Evolutionary conservation across 495 filamentous ascomycete species (phyloP).

Genomic region (Rostrohypoxylon terebratum): DNA sequence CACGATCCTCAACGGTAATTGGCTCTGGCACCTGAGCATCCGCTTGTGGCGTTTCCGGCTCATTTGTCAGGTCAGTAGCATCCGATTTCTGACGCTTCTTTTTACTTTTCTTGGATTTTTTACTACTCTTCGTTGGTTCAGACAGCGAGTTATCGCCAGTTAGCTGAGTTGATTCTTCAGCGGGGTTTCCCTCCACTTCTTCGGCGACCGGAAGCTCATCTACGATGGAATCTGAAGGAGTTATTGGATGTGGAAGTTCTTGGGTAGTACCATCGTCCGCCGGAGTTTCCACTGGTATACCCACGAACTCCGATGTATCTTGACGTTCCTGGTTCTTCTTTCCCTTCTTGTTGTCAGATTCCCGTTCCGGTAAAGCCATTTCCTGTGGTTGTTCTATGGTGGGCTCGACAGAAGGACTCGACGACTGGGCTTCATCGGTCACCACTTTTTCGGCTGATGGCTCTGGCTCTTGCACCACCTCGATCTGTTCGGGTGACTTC

Average conservation of each 20-base stretch:
- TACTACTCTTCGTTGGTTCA: slow-evolving; percentile 14
- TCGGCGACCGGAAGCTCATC: slow-evolving; percentile 12
- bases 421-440: slow-evolving; percentile 18
- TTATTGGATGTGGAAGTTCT: slow-evolving; percentile 5
- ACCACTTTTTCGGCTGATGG: slow-evolving; percentile 3
- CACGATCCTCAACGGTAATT: neutral
- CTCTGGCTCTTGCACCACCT: slow-evolving; percentile 25
- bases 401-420: slow-evolving; percentile 19
- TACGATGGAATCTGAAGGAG: slow-evolving; percentile 8
- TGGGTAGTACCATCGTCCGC: neutral
- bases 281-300: neutral
- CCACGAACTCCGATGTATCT: slow-evolving; percentile 26
- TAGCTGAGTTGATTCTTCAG: slow-evolving; percentile 8
- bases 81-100: slow-evolving; percentile 48
- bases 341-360: slow-evolving; percentile 42
- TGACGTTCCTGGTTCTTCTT: slow-evolving; percentile 43
- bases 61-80: neutral
- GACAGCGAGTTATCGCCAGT: slow-evolving; percentile 2
- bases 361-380: slow-evolving; percentile 9
- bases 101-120: slow-evolving; percentile 44
- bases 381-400: slow-evolving; percentile 22
- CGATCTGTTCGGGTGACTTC: slow-evolving; percentile 28
- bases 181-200: slow-evolving; percentile 15
- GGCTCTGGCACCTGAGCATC: slow-evolving; percentile 1
- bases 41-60: slow-evolving; percentile 21